phyloP scores from a whole-genome alignment of 768 basidiomycete species.

The Ramaria sp. region DNA sequence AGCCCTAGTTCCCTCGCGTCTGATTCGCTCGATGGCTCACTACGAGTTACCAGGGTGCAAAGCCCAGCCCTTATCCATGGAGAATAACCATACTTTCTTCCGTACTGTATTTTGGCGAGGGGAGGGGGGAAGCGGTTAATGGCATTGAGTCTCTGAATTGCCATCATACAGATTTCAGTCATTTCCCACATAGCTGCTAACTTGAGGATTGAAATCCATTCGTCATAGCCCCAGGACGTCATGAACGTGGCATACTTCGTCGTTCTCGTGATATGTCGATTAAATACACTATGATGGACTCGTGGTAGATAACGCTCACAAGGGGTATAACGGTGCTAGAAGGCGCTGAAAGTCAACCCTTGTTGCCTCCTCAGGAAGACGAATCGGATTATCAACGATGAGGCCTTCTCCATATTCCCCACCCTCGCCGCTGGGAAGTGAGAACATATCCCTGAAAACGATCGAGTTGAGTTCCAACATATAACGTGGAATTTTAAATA shows the following conservation, averaged over 20 bases:
- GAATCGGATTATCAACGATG: background rate
- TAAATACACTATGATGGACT: too few relatives aligned
- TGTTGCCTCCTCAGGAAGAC: background rate
- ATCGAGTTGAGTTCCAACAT: background rate
- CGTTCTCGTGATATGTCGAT: too few relatives aligned
- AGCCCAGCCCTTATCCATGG: too few relatives aligned
- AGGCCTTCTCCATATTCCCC: background rate
- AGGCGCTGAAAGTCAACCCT: background rate
- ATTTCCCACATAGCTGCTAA: conserved; percentile 4
- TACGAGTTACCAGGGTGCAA: too few relatives aligned
- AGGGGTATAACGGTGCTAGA: background rate
- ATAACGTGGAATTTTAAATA: background rate
- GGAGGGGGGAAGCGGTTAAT: too few relatives aligned
- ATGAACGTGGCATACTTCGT: too few relatives aligned
- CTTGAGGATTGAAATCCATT: background rate
- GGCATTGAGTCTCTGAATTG: background rate
- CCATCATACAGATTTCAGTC: background rate
- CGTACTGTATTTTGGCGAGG: too few relatives aligned
- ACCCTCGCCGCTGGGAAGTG: background rate
- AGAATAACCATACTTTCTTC: too few relatives aligned
- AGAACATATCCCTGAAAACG: background rate
- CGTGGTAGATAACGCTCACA: background rate
- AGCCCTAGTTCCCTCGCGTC: too few relatives aligned
- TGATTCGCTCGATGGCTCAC: too few relatives aligned
- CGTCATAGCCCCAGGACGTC: background rate